Evolutionary conservation across 768 basidiomycete genomes (phyloP).

Genomic region (Saitozyma sp.): DNA sequence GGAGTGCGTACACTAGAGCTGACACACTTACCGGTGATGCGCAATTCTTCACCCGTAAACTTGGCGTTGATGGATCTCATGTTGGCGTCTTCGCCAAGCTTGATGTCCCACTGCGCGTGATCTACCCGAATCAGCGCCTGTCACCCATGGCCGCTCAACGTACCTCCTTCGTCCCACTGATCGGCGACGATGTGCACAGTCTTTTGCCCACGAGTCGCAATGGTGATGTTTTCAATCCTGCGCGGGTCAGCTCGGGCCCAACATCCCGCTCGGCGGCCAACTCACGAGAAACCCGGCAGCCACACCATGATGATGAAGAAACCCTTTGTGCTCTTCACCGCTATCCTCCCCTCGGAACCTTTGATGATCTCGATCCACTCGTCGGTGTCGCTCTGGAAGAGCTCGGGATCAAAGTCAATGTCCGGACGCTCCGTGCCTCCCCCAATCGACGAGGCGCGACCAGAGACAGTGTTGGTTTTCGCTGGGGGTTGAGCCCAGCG

Average conservation of each 20-base stretch:
- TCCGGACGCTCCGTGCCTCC: slow-evolving; percentile 27
- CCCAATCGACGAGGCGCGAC: slow-evolving; percentile 26
- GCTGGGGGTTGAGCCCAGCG: slow-evolving; percentile 35
- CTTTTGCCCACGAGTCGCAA: slow-evolving; percentile 25
- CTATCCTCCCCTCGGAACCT: slow-evolving; percentile 40
- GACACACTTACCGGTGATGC: slow-evolving; percentile 28
- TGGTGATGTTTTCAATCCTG: slow-evolving; percentile 40
- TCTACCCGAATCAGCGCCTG: slow-evolving; percentile 19
- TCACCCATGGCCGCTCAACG: slow-evolving; percentile 2
- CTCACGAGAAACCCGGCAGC: slow-evolving; percentile 44
- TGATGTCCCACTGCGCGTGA: slow-evolving; percentile 46
- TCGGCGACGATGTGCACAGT: slow-evolving; percentile 43
- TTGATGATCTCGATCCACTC: slow-evolving; percentile 43
- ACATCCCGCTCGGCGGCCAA: background rate
- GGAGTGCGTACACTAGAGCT: background rate
- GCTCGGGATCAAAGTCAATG: slow-evolving; percentile 38
- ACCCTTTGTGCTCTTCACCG: slow-evolving; percentile 26
- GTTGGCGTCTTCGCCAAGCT: slow-evolving; percentile 42
- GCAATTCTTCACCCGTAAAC: slow-evolving; percentile 33
- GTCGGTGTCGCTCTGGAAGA: slow-evolving; percentile 25
- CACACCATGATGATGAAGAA: slow-evolving; percentile 39
- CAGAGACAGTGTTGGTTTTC: slow-evolving; percentile 20
- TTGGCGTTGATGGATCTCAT: slow-evolving; percentile 32
- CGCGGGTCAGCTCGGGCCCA: slow-evolving; percentile 1
- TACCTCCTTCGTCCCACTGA: slow-evolving; percentile 43